Evolutionary conservation across 2,329 filamentous ascomycete genomes (phyloP), one percentile per base, ranked within the genome.

Genomic region (Didymella segeticola): DNA sequence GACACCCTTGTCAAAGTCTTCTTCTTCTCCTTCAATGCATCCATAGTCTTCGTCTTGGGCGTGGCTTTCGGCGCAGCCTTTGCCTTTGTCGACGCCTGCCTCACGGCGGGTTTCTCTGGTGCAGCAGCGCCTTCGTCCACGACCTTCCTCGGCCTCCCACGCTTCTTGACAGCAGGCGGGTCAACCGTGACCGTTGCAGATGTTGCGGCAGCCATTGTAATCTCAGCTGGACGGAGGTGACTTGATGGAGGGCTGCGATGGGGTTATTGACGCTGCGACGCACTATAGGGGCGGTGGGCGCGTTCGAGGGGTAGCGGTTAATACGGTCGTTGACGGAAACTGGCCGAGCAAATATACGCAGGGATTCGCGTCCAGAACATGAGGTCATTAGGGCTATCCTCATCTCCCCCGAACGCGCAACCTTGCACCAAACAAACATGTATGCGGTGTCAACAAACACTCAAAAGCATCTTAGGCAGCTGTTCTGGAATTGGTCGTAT

Each of bases 121-220:
- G 53, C 59, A n/a, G 42, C 53, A 9, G 38, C 50, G 29, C 63
- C 60, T 41, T 64, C 67, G 14, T 48, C 58, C 29, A 62, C 66
- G 23, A 65, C 64, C 48, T 73, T 74, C 60, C 64, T 73, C 33
- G 70, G 68, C 23, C 68, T 62, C 29, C 69, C 70, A 56, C 70
- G 70, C 57, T 73, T 73, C 58, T 68, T 68, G 9, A 51, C 47
- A 11, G 50, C 56, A 25, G 55, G 37, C 19, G 64, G 50, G 34
- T 63, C 60, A 22, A 56, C 41, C 1, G 57, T 52, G 14, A 56
- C 20, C 3, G 50, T 43, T 48, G 56, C 39, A n/a, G 63, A 53
- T 37, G 60, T 62, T 34, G 36, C 42, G 29, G 46, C 31, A 20
- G 20, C 48, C 50, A 53, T 57, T 50, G 39, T 31, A 36, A 34